Evolutionary conservation across 805 yeast species (phyloP).

Genomic region (Lachancea sp.): DNA sequence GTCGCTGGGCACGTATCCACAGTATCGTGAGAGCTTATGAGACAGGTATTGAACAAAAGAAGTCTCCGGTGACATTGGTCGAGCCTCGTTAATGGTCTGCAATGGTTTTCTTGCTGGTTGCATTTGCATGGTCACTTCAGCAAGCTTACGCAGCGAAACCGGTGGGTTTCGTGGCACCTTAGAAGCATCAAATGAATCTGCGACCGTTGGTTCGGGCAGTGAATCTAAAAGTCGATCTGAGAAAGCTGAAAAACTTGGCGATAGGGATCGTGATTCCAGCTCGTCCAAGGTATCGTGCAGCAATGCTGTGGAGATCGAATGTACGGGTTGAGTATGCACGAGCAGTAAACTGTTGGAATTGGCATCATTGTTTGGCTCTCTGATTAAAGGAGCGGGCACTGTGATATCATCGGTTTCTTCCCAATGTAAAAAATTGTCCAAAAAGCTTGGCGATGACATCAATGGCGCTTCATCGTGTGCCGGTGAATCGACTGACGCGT

Average conservation of each 20-base stretch:
- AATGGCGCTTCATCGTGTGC: neutral
- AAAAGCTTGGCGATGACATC: neutral
- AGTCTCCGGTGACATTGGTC: slow-evolving; percentile 1
- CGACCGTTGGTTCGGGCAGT: neutral
- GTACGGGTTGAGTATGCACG: slow-evolving; percentile 26
- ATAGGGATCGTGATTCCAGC: slow-evolving; percentile 2
- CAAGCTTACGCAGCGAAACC: slow-evolving; percentile 1
- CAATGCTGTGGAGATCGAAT: slow-evolving; percentile 12
- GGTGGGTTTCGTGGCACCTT: slow-evolving; percentile 6
- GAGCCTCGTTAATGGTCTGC: neutral
- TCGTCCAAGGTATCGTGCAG: slow-evolving; percentile 5
- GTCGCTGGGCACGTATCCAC: slow-evolving; percentile 17
- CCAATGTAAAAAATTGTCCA: slow-evolving; percentile 5
- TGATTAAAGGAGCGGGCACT: neutral
- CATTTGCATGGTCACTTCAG: neutral
- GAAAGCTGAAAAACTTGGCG: slow-evolving; percentile 3
- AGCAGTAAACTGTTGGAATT: slow-evolving; percentile 4
- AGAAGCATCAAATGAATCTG: neutral
- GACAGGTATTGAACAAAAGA: slow-evolving; percentile 15
- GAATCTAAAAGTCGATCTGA: slow-evolving; percentile 4
- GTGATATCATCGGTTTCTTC: neutral
- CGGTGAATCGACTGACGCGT: neutral
- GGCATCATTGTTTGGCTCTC: neutral
- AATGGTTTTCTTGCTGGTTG: neutral
- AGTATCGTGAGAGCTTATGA: slow-evolving; percentile 21